Percentiles rank a stretch among this genome's conserved stretches.
Evolutionary conservation across 257 asterid genomes (phyloP).

Genomic region (Solanum piurae): DNA sequence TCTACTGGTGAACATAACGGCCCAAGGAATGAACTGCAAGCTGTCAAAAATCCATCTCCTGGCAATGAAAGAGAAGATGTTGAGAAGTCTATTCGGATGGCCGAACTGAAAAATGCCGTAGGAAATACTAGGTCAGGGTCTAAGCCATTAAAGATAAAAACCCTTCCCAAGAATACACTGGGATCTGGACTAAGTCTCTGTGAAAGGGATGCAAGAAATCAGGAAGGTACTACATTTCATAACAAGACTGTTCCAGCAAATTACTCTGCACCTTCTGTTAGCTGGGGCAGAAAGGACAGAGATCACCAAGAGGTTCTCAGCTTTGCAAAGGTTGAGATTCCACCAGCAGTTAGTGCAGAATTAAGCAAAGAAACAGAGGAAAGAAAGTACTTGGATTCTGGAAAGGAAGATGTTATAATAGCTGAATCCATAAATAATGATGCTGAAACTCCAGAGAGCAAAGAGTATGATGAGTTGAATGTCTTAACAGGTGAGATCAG

Average conservation of each 20-base stretch:
- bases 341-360: slow-evolving; percentile 10
- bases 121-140: slow-evolving; percentile 13
- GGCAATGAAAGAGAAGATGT: slow-evolving; percentile 2
- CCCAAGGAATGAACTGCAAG: slow-evolving; percentile 20
- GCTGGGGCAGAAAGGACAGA: slow-evolving; percentile 14
- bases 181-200: slow-evolving; percentile 33
- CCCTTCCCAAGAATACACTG: slow-evolving; percentile 37
- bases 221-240: slow-evolving; percentile 32
- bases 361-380: neutral
- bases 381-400: slow-evolving; percentile 40
- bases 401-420: slow-evolving; percentile 3
- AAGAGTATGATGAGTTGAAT: slow-evolving; percentile 9
- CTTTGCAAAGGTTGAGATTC: slow-evolving; percentile 15
- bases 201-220: slow-evolving; percentile 24
- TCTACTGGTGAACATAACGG: slow-evolving; percentile 10
- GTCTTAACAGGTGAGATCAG: slow-evolving; percentile 3
- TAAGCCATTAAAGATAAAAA: slow-evolving; percentile 31
- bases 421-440: slow-evolving; percentile 19
- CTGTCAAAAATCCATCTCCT: slow-evolving; percentile 11
- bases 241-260: slow-evolving; percentile 13
- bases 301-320: slow-evolving; percentile 1
- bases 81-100: slow-evolving; percentile 13
- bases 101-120: slow-evolving; percentile 15
- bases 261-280: slow-evolving; percentile 8
- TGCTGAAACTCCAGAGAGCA: slow-evolving; percentile 33